A percentile compares a stretch with the other conserved stretches of the same genome.
Conservation (phyloP, 2,329 filamentous ascomycete genomes). For the Calonectria honghensis region DNA sequence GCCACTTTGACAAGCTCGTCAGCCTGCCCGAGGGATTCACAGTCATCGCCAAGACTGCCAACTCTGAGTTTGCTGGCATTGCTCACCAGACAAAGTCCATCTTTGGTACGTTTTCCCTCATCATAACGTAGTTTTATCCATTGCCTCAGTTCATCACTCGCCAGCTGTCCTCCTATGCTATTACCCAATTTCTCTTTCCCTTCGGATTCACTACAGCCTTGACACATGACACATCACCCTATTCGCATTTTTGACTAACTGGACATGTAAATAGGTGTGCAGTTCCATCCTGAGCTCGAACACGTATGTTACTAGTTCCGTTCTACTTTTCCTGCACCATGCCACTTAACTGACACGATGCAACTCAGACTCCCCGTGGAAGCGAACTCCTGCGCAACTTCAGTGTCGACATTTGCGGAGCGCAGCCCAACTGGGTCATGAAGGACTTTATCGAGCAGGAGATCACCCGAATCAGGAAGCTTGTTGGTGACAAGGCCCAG, state of each 20-base stretch:
- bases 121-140: neutral
- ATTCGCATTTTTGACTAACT: no score
- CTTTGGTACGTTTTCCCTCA: conserved; percentile 69
- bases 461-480: conserved; percentile 84
- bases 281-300: conserved; percentile 84
- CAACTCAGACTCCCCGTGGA: conserved; percentile 75
- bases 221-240: no score
- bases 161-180: no score
- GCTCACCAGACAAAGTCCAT: conserved; percentile 82
- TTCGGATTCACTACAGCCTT: no score
- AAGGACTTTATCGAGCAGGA: conserved; percentile 87
- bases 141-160: conserved; percentile 5
- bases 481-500: conserved; percentile 88
- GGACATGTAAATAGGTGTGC: conserved; percentile 65
- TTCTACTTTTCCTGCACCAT: no score
- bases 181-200: no score
- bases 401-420: conserved; percentile 86
- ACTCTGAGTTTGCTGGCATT: conserved; percentile 87
- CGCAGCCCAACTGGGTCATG: conserved; percentile 89
- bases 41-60: conserved; percentile 83
- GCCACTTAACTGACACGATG: no score
- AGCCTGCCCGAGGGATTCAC: conserved; percentile 83
- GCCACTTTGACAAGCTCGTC: conserved; percentile 89
- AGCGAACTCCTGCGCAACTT: conserved; percentile 87
- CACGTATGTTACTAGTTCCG: conserved; percentile 60